These are phyloP conservation scores for Paramecium pentaurelia DNA, from an alignment of 73 alveolate genomes.

Conservation along the genomic window DNA sequence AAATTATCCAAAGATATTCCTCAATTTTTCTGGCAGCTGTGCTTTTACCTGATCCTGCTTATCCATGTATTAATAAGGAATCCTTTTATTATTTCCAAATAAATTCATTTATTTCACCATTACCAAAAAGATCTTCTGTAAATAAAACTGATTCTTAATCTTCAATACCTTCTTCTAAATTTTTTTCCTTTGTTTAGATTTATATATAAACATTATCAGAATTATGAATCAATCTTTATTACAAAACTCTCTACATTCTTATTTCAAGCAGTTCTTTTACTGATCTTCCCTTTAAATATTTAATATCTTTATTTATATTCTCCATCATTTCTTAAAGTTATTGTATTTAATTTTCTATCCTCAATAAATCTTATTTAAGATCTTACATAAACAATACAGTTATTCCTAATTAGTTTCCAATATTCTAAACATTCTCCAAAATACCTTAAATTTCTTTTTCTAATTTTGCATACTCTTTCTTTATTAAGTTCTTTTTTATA, in stretches of 20 bases:
- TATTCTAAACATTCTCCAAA: background rate
- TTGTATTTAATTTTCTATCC: background rate
- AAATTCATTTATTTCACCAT: constrained; percentile 28
- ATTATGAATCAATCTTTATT: background rate
- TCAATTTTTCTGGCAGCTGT: constrained; percentile 7
- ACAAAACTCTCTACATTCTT: background rate
- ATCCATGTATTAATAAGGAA: background rate
- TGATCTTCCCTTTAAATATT: background rate
- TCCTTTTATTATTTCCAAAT: background rate
- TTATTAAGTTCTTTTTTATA: background rate
- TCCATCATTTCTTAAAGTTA: background rate
- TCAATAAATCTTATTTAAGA: background rate
- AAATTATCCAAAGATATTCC: background rate
- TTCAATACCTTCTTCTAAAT: background rate
- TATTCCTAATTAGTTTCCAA: background rate
- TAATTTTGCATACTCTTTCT: background rate
- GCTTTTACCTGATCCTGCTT: constrained; percentile 32
- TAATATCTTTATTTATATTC: background rate
- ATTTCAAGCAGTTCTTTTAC: background rate
- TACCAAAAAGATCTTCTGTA: background rate
- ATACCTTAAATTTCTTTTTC: background rate
- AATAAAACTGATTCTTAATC: background rate
- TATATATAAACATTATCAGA: background rate
- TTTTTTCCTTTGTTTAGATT: background rate
- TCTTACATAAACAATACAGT: background rate